These are phyloP conservation scores for Quercus phellos DNA, from an alignment of 331 rosid species.

Conservation along the genomic window DNA sequence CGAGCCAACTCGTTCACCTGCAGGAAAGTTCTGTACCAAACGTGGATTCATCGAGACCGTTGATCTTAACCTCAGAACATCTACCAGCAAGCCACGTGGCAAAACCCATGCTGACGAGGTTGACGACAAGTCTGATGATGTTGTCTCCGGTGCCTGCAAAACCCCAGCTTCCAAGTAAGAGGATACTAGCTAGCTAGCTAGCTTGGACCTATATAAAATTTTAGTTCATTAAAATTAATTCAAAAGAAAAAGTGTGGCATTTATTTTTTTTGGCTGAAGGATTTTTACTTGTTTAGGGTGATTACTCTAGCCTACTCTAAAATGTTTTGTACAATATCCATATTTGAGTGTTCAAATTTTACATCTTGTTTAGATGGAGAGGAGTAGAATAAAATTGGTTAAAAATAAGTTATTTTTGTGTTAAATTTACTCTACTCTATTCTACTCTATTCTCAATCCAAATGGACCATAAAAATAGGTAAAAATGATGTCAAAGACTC, in stretches of 20 bases:
- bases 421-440: no score
- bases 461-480: no score
- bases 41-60: constrained; percentile 18
- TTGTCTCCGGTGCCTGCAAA: background rate
- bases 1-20: background rate
- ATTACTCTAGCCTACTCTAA: no score
- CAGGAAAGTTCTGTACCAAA: constrained; percentile 9
- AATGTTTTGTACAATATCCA: no score
- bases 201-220: background rate
- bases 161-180: constrained; percentile 12
- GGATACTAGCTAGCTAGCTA: background rate
- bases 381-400: no score
- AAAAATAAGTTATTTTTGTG: no score
- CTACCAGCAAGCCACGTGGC: background rate
- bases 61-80: constrained; percentile 9
- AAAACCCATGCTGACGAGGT: background rate
- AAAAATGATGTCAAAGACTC: no score
- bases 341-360: no score
- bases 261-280: no score
- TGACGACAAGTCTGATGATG: constrained; percentile 4
- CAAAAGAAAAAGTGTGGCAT: background rate
- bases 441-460: no score
- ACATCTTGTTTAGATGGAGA: no score
- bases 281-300: no score
- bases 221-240: background rate